Evolutionary conservation across 768 basidiomycete species (phyloP), one percentile per base, ranked within the genome.

Genomic region (Boletales sp.): DNA sequence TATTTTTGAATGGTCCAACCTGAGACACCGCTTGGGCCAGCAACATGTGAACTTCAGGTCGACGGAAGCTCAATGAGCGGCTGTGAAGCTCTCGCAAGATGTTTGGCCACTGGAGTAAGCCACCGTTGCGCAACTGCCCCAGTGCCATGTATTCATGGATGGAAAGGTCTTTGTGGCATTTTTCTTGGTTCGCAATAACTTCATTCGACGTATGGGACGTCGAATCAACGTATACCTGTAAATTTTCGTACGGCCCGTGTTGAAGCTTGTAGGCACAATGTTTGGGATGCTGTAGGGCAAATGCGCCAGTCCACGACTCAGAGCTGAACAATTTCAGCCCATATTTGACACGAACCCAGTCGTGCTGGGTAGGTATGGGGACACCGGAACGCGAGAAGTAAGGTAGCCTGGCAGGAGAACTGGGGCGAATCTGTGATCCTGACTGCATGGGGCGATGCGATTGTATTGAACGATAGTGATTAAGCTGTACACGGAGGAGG

Each of bases 51-150:
- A 81, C 71, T 11, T 71, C 74, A 1, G 65, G 63, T 6, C 57
- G 44, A 17, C 66, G 62, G 42, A 82, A 73, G 5, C 63, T 69
- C 38, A 82, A 51, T 0, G 55, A 52, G 21, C 67, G 62, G 1
- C 63, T 65, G 5, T 64, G 66, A 13, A 81, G 55, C 51, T 74
- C 75, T 18, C 72, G 69, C 14, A 69, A 47, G 19, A 81, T 72
- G 45, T 81, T 81, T 29, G 72, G 57, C 79, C 78, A 80, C 41
- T 81, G 81, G 0, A 82, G 56, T 2, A 45, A 55, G 0, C 64
- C 51, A 1, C 80, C 78, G n/a, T 72, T 68, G 3, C 80, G 74
- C 37, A 81, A 52, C 39, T 66, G 62, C 12, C 71, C 71, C 43
- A 75, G 80, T 0, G 71, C 68, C 12, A 72, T 58, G 19, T 65